A percentile compares a stretch with the other conserved stretches of the same genome.
phyloP scores from a whole-genome alignment of 2,329 filamentous ascomycete genomes.

The Hysterium pulicare region DNA sequence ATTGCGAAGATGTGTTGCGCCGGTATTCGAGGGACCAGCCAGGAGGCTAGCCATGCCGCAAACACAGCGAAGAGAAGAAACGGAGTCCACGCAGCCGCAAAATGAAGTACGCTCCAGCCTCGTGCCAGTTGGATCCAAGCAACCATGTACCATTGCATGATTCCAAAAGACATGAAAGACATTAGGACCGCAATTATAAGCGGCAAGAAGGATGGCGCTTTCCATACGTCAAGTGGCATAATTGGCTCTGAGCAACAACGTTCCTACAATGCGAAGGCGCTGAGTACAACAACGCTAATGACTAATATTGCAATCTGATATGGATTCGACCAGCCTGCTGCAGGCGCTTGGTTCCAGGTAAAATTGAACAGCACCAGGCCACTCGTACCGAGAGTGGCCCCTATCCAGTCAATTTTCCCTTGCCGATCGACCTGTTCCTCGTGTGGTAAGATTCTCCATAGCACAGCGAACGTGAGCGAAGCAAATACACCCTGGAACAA shows the following conservation, averaged over 20 bases:
- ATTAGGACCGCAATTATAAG: conserved; percentile 45
- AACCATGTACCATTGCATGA: conserved; percentile 49
- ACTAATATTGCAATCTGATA: conserved; percentile 43
- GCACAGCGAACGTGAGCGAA: not conserved
- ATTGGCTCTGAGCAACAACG: conserved; percentile 40
- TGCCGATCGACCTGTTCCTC: conserved; percentile 34
- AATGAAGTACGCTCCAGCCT: conserved; percentile 39
- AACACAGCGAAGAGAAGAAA: conserved; percentile 40
- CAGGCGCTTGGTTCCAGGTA: conserved; percentile 51
- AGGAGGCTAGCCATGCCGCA: conserved; percentile 26
- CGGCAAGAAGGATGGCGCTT: conserved; percentile 43
- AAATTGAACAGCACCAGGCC: conserved; percentile 50
- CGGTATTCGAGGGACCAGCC: conserved; percentile 9
- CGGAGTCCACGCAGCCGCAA: conserved; percentile 41
- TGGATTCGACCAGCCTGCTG: conserved; percentile 44
- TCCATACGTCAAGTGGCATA: conserved; percentile 46
- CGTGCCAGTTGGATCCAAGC: conserved; percentile 46
- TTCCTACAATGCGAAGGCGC: conserved; percentile 42
- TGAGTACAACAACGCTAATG: conserved; percentile 34
- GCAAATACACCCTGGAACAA: conserved; percentile 23
- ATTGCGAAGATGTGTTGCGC: conserved; percentile 11
- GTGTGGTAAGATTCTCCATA: not conserved
- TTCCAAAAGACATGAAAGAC: conserved; percentile 49
- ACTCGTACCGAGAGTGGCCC: conserved; percentile 37
- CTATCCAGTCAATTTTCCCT: conserved; percentile 42